Evolutionary conservation across 78 protist genomes (phyloP).

Genomic region (Cavenderia fasciculata): DNA sequence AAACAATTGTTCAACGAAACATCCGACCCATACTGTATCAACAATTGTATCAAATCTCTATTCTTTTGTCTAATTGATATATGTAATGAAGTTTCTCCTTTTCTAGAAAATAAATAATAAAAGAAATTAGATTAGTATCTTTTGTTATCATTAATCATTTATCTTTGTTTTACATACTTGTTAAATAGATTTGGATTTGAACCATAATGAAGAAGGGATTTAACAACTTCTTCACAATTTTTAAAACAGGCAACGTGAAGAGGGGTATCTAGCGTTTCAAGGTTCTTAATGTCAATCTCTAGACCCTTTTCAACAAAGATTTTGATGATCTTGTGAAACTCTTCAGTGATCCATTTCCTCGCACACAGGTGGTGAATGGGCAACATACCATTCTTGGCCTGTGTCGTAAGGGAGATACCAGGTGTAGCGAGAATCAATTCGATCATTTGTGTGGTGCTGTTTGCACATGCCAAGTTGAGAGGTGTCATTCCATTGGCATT

Average conservation of each 20-base stretch:
- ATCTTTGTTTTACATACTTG: neutral
- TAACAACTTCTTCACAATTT: conserved; percentile 25
- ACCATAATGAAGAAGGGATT: conserved; percentile 7
- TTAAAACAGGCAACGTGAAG: neutral
- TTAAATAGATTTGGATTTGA: conserved; percentile 19
- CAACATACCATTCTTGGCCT: neutral
- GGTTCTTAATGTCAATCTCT: neutral
- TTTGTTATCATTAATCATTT: too few species aligned
- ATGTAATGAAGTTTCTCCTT: conserved; percentile 59
- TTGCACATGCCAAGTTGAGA: conserved; percentile 20
- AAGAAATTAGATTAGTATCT: too few species aligned
- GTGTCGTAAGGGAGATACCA: conserved; percentile 1
- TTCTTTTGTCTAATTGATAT: conserved; percentile 21
- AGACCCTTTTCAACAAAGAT: conserved; percentile 12
- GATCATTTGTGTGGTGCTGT: neutral
- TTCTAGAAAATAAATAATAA: too few species aligned
- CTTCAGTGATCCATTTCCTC: conserved; percentile 34
- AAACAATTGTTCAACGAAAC: neutral
- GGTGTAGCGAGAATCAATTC: conserved; percentile 1
- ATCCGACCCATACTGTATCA: conserved; percentile 38
- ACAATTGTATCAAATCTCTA: conserved; percentile 1
- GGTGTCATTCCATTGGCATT: conserved; percentile 53
- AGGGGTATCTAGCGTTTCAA: conserved; percentile 14
- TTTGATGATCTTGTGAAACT: neutral
- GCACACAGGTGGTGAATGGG: conserved; percentile 40